phyloP scores from a whole-genome alignment of 495 filamentous ascomycete genomes.

The Penicillium goetzii region DNA sequence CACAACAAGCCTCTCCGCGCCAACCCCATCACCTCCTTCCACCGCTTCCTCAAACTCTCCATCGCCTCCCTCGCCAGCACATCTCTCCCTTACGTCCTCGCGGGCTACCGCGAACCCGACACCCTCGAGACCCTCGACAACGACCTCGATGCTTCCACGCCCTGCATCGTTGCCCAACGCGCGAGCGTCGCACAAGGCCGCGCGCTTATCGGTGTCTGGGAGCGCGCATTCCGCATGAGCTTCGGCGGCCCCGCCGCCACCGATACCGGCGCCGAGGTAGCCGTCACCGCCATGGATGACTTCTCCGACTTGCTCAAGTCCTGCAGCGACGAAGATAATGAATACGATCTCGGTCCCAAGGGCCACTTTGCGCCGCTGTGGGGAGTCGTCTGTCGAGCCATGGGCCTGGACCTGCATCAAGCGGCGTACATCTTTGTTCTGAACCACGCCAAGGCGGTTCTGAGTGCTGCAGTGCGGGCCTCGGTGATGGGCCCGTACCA shows the following conservation, averaged over 20 bases:
- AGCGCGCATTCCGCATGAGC: slow-evolving; percentile 64
- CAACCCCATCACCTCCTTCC: slow-evolving; percentile 55
- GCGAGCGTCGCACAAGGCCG: slow-evolving; percentile 84
- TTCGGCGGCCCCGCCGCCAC: slow-evolving; percentile 24
- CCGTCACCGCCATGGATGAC: slow-evolving; percentile 36
- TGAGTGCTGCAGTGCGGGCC: slow-evolving; percentile 87
- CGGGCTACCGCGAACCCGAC: slow-evolving; percentile 67
- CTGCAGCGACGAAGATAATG: slow-evolving; percentile 31
- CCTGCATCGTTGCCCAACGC: slow-evolving; percentile 84
- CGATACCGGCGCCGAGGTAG: slow-evolving; percentile 28
- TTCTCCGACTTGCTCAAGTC: slow-evolving; percentile 48
- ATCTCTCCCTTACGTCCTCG: slow-evolving; percentile 82
- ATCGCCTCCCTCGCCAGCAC: slow-evolving; percentile 76
- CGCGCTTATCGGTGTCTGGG: slow-evolving; percentile 88
- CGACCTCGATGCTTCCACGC: slow-evolving; percentile 78
- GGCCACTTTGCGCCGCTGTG: slow-evolving; percentile 83
- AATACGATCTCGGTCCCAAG: slow-evolving; percentile 40
- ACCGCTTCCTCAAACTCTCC: slow-evolving; percentile 77
- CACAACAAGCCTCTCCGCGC: slow-evolving; percentile 62
- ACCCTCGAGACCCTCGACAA: slow-evolving; percentile 71
- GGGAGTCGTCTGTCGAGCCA: slow-evolving; percentile 68
- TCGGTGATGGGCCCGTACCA: slow-evolving; percentile 92
- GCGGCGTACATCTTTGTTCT: slow-evolving; percentile 85
- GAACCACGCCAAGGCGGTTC: slow-evolving; percentile 82
- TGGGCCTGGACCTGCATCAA: slow-evolving; percentile 64